Base-by-base conservation (phyloP, 1,284 basidiomycete species). In the Coniferiporia sulphurascens region DNA sequence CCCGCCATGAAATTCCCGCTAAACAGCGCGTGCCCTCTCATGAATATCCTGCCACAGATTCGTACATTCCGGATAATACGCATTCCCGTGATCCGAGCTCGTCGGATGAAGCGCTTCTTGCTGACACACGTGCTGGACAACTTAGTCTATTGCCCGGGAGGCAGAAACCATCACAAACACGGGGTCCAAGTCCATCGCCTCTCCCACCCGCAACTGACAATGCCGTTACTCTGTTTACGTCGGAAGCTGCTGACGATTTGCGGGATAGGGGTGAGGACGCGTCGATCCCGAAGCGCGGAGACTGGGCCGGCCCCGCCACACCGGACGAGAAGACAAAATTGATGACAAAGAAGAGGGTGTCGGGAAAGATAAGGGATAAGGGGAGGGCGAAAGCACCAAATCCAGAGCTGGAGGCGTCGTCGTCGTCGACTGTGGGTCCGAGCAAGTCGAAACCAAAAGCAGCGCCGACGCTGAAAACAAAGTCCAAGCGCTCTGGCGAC, bases 201-300 rank as follows among this genome's bases (percentile, higher is more conserved):
- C 46, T 56, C 54, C 17, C 50, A 52, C 50, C 50, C 41, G 22
- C 38, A 17, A 35, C 22, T 38, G 10, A 52, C 17, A 50, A 52
- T 58, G 56, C 56, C 56, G 56, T 52, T 36, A 58, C 43, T 32
- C 22, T 38, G n/a, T 50, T 50, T 43, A 51, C 54, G 22, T 17
- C 38, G 54, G 59, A 60, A 60, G 54, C 35, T 19, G 49, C 44
- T 34, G 59, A 46, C 46, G 59, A 60, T 60, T 56, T 51, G 54
- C 59, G 44, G 41, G 59, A 36, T 19, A 56, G 49, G 54, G 48
- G 45, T 35, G 54, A 52, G 19, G 53, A 35, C 27, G 38, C 35
- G 59, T 46, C 59, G 59, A 60, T 60, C 59, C 48, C 59, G 59
- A 60, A 60, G 58, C 36, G 21, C 38, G 34, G 27, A 5, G 27